Conservation (phyloP, 495 filamentous ascomycete species). For the Podospora didyma region DNA sequence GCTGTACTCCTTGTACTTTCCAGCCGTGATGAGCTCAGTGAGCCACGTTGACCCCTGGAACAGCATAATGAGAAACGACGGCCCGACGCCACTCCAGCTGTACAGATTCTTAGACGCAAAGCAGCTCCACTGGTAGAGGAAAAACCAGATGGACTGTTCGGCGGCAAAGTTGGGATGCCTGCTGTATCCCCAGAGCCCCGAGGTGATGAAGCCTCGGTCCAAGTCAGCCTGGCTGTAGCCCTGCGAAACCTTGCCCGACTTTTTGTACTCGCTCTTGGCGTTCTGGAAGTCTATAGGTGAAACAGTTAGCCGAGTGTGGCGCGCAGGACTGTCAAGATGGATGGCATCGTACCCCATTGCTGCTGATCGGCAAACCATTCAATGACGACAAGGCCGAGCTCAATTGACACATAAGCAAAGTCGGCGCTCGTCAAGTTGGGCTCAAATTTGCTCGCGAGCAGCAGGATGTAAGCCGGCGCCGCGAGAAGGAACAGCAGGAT, state of each 20-base stretch:
- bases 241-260: conserved; percentile 63
- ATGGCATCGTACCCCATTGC: conserved; percentile 66
- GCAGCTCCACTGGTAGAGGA: conserved; percentile 82
- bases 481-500: conserved; percentile 73
- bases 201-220: conserved; percentile 85
- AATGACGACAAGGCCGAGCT: conserved; percentile 67
- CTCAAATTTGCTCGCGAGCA: conserved; percentile 48
- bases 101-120: conserved; percentile 62
- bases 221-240: conserved; percentile 67
- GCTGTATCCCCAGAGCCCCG: conserved; percentile 78
- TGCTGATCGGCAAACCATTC: conserved; percentile 87
- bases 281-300: conserved; percentile 59
- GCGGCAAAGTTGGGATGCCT: conserved; percentile 93
- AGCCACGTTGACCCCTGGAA: conserved; percentile 88
- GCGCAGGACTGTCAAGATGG: not conserved
- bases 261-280: conserved; percentile 72
- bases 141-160: conserved; percentile 88
- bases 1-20: conserved; percentile 85
- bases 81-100: conserved; percentile 78
- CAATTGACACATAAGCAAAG: conserved; percentile 58
- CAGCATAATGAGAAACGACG: conserved; percentile 63
- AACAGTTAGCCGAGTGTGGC: conserved; percentile 10
- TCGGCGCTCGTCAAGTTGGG: conserved; percentile 53
- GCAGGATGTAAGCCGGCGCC: conserved; percentile 76
- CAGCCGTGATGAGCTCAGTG: conserved; percentile 73